Percentiles rank a stretch among this genome's conserved stretches.
Conservation (phyloP, 2,329 filamentous ascomycete species). For the Stemphylium beticola region DNA sequence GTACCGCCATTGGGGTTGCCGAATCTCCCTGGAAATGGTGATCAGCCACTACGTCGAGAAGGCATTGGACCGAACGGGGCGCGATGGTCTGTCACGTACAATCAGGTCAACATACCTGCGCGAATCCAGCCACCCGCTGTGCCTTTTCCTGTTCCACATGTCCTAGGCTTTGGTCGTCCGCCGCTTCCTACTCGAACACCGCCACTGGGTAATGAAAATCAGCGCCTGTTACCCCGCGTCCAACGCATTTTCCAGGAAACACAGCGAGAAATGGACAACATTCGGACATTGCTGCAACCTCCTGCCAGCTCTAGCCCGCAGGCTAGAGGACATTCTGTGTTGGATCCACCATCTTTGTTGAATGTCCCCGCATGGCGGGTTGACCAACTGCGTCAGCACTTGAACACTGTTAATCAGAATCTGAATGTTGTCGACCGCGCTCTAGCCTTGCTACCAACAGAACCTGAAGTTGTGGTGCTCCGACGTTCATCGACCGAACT, state of each 20-base stretch:
- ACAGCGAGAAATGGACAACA: slow-evolving; percentile 42
- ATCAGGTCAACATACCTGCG: slow-evolving; percentile 48
- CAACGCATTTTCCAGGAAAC: slow-evolving; percentile 32
- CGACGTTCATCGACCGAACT: slow-evolving; percentile 37
- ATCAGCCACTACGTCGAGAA: slow-evolving; percentile 57
- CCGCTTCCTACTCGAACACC: slow-evolving; percentile 23
- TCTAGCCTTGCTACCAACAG: slow-evolving; percentile 35
- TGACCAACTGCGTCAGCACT: slow-evolving; percentile 34
- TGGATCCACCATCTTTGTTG: neutral
- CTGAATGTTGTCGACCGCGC: slow-evolving; percentile 38
- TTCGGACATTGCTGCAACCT: slow-evolving; percentile 30
- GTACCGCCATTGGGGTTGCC: slow-evolving; percentile 2
- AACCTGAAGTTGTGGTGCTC: slow-evolving; percentile 37
- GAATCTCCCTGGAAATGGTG: slow-evolving; percentile 32
- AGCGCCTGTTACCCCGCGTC: slow-evolving; percentile 31
- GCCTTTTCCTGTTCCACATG: slow-evolving; percentile 28
- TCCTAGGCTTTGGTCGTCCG: slow-evolving; percentile 26
- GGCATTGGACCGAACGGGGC: slow-evolving; percentile 59
- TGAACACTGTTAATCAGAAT: slow-evolving; percentile 30
- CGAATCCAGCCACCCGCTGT: slow-evolving; percentile 25
- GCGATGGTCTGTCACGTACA: slow-evolving; percentile 60
- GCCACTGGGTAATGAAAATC: slow-evolving; percentile 14
- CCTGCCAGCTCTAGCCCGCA: slow-evolving; percentile 5
- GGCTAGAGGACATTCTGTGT: neutral
- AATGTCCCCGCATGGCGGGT: slow-evolving; percentile 37